These are phyloP conservation scores for Scutellaria galericulata DNA, from an alignment of 257 asterid species.

Conservation along the genomic window DNA sequence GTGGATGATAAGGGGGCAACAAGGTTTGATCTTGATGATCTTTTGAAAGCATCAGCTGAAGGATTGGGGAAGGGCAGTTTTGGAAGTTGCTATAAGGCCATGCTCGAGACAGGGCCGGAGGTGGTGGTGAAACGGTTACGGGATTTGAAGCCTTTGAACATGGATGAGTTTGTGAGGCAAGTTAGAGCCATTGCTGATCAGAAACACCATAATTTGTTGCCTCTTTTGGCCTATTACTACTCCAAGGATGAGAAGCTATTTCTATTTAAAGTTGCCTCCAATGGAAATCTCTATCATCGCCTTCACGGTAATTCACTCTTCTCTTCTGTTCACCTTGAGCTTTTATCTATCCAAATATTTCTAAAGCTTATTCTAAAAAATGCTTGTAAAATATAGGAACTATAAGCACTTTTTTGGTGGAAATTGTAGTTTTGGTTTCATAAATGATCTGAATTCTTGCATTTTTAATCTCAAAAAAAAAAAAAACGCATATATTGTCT, in stretches of 20 bases:
- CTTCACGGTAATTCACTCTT: conserved; percentile 53
- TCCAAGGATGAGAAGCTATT: conserved; percentile 79
- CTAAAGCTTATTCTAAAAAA: no score
- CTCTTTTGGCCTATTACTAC: conserved; percentile 64
- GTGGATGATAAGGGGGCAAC: conserved; percentile 39
- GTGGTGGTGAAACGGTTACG: conserved; percentile 74
- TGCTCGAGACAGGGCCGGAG: conserved; percentile 53
- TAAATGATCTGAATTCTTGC: no score
- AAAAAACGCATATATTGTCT: no score
- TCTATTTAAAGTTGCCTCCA: conserved; percentile 54
- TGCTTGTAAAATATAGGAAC: no score
- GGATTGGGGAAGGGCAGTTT: conserved; percentile 78
- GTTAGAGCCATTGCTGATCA: conserved; percentile 55
- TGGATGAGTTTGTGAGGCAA: conserved; percentile 63
- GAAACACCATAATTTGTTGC: conserved; percentile 73
- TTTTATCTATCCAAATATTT: no score
- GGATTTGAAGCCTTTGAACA: conserved; percentile 73
- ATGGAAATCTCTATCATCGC: conserved; percentile 64
- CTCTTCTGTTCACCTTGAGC: not conserved
- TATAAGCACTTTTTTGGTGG: no score
- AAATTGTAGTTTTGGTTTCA: no score
- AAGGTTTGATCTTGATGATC: conserved; percentile 66
- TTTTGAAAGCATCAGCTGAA: conserved; percentile 79
- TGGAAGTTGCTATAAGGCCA: conserved; percentile 78
- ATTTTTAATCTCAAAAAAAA: no score